Conservation (phyloP, 2,329 filamentous ascomycete species). For the Fusarium sp. region DNA sequence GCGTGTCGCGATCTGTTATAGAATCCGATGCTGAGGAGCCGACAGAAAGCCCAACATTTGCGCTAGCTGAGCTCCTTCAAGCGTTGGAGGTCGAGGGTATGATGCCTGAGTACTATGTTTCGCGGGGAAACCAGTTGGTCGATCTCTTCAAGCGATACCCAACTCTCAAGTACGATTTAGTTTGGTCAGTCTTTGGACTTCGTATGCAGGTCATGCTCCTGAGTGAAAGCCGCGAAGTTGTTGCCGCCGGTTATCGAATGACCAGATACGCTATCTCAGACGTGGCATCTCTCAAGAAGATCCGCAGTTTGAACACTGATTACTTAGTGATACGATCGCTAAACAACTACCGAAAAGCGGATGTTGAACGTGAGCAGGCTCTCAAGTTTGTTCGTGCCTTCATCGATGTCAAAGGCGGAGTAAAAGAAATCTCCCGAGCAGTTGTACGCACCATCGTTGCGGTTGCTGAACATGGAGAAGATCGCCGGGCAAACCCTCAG, state of each 20-base stretch:
- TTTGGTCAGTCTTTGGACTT: slow-evolving; percentile 94
- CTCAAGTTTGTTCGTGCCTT: slow-evolving; percentile 97
- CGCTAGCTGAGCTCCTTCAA: slow-evolving; percentile 90
- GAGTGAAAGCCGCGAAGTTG: slow-evolving; percentile 95
- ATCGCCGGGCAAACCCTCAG: slow-evolving; percentile 84
- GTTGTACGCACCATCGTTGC: slow-evolving; percentile 92
- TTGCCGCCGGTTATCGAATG: slow-evolving; percentile 93
- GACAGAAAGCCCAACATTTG: slow-evolving; percentile 90
- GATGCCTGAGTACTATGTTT: slow-evolving; percentile 95
- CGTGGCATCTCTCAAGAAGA: slow-evolving; percentile 87
- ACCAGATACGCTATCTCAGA: slow-evolving; percentile 96
- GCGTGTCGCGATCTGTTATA: slow-evolving; percentile 67
- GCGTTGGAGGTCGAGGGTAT: slow-evolving; percentile 90
- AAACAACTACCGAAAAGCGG: slow-evolving; percentile 96
- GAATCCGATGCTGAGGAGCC: slow-evolving; percentile 77
- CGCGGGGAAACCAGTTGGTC: slow-evolving; percentile 91
- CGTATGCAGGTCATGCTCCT: slow-evolving; percentile 96
- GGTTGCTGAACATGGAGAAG: slow-evolving; percentile 89
- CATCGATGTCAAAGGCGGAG: slow-evolving; percentile 93
- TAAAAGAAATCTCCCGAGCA: slow-evolving; percentile 87
- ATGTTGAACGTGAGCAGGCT: slow-evolving; percentile 95
- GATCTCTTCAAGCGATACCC: slow-evolving; percentile 95
- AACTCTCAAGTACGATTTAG: slow-evolving; percentile 94
- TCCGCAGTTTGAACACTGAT: slow-evolving; percentile 90
- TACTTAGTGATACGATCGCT: slow-evolving; percentile 90